Base-by-base conservation (phyloP, 2,329 filamentous ascomycete species). In the Fusarium sp. region DNA sequence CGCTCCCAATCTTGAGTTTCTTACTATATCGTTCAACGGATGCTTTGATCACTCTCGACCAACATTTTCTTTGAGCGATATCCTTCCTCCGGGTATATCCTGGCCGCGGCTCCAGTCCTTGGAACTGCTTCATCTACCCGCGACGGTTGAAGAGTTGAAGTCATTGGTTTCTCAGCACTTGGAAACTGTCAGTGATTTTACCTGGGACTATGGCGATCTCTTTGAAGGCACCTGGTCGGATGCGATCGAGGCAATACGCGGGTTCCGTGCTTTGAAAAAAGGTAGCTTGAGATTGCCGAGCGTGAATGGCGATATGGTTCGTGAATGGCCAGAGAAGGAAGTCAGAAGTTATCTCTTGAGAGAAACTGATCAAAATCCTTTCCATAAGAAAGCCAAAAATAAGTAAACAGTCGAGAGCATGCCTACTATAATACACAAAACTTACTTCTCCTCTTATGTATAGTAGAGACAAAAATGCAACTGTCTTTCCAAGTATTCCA, bases 291-390 rank as follows among this genome's bases (percentile, higher is more conserved):
- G 17, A 33, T 6, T 36, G 18, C 8, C 49, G 49, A 31, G 5
- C 13, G 29, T 13, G 3, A 14, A 31, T 13, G 29, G 29, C 29
- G 29, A 31, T 31, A 13, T 10, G 29, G 29, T 11, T 11, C 29
- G 3, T 31, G 29, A 55, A 18, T 47, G 33, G 41, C 35, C 41
- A 0, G 4, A 8, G 6, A 40, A 55, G 18, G 21, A 58, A 9
- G 17, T 58, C 15, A 47, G 17, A 3, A 23, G 49, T 8, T 58
- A 58, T 41, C 21, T 58, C 21, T 39, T 54, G 13, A 27, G 13
- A 9, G 41, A 47, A 20, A 55, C 27, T 5, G 35, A 47, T 17
- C 15, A 33, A 17, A 31, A 31, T 11, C 29, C 29, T 31, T 31
- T 31, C 6, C 7, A 31, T 13, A 31, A 31, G 11, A 31, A 10